Base-by-base conservation (phyloP, 176 grass and related monocot species). In the Oropetium thomaeum region DNA sequence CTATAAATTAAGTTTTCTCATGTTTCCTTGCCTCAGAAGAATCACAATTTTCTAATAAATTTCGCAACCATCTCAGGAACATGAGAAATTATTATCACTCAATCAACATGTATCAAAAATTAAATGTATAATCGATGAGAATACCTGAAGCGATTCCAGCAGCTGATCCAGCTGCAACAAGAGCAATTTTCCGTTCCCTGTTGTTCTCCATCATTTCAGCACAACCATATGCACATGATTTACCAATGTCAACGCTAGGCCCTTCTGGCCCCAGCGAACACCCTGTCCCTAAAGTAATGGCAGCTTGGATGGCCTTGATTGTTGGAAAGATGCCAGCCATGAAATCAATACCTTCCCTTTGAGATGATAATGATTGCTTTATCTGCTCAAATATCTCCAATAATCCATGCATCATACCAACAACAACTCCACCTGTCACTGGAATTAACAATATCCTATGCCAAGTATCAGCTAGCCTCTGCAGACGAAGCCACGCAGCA, bases 161-260 rank as follows among this genome's bases (percentile, higher is more conserved):
- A 86, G 96, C 96, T 34, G 96, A 92, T 69, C 96, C 91, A 22
- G 96, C 91, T 42, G 96, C 96, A 81, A 98, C 74, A 74, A 98
- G 89, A 84, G 96, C 96, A 70, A 94, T 98, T 52, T 84, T 92
- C 42, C 96, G 78, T 69, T 98, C 96, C 55, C 96, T 89, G 58
- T 98, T 94, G 78, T 98, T 94, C 48, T 98, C 96, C 96, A 98
- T 98, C 96, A 98, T 94, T 86, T 98, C 91, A 62, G 96, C 92
- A 71, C 96, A 98, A n/a, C 96, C 96, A 83, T 90, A 84, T 49
- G 96, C 96, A 14, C 96, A 98, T 0, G 91, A 98, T 83, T 90
- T 94, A 17, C 96, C 96, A 69, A 98, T 98, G 81, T 98, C 96
- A 57, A 94, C 96, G 57, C 91, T 97, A 20, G 95, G 95, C 20